Evolutionary conservation across 2,329 filamentous ascomycete species (phyloP).

Genomic region (Graphilbum ipis-grandicollis): DNA sequence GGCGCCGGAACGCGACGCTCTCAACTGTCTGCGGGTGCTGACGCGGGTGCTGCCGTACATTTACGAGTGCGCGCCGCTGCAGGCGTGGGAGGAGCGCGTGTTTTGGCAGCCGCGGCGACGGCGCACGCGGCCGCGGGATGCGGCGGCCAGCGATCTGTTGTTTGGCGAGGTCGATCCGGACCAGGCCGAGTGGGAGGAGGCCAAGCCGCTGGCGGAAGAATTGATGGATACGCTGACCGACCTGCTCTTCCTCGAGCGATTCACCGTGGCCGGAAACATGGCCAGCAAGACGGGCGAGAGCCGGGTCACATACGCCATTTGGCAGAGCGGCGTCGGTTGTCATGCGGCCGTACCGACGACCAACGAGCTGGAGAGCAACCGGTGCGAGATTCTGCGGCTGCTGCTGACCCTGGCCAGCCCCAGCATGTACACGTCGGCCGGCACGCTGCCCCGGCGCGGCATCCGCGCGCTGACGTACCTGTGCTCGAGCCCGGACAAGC

Average conservation of each 20-base stretch:
- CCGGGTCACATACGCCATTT: slow-evolving; percentile 86
- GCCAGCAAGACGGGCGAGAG: slow-evolving; percentile 36
- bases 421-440: slow-evolving; percentile 82
- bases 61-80: slow-evolving; percentile 73
- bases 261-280: slow-evolving; percentile 75
- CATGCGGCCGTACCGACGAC: slow-evolving; percentile 76
- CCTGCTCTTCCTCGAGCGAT: slow-evolving; percentile 77
- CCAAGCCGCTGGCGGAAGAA: slow-evolving; percentile 79
- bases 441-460: slow-evolving; percentile 62
- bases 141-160: slow-evolving; percentile 28
- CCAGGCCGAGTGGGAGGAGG: slow-evolving; percentile 38
- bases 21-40: slow-evolving; percentile 87
- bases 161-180: slow-evolving; percentile 61
- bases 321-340: slow-evolving; percentile 95
- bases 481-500: slow-evolving; percentile 75
- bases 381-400: slow-evolving; percentile 74
- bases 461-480: slow-evolving; percentile 78
- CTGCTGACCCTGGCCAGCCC: slow-evolving; percentile 75
- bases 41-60: slow-evolving; percentile 81
- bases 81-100: slow-evolving; percentile 79
- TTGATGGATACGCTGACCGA: slow-evolving; percentile 80
- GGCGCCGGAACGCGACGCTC: slow-evolving; percentile 69
- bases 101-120: slow-evolving; percentile 71
- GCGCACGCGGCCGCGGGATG: slow-evolving; percentile 38
- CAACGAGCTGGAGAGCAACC: slow-evolving; percentile 84